phyloP scores from a whole-genome alignment of 2,329 filamentous ascomycete genomes.

The Xylariaceae sp. region DNA sequence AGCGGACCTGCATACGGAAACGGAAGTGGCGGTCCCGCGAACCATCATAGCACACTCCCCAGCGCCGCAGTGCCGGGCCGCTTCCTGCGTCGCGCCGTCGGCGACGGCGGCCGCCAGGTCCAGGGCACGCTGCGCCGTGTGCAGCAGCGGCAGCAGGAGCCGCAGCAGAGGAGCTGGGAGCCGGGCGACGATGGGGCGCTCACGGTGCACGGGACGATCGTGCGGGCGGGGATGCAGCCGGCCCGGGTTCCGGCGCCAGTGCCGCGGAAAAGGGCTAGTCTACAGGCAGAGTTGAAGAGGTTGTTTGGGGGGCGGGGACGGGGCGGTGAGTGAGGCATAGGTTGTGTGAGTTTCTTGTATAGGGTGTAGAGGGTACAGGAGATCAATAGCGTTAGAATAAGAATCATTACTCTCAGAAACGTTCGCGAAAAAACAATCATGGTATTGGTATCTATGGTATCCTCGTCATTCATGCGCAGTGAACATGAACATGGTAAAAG shows the following conservation, averaged over 20 bases:
- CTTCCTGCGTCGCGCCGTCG: conserved; percentile 7
- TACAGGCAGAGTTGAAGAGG: conserved; percentile 15
- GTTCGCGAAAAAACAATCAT: no score
- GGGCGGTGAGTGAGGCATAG: neutral
- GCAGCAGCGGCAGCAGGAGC: neutral
- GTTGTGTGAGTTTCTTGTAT: neutral
- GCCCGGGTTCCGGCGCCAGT: no score
- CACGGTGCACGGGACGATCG: no score
- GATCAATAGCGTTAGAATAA: no score
- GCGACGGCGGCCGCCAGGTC: neutral
- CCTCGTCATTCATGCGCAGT: no score
- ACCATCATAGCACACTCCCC: no score
- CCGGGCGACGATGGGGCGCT: conserved; percentile 1
- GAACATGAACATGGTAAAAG: no score
- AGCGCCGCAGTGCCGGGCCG: conserved; percentile 5
- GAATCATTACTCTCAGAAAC: no score
- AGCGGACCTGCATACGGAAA: no score
- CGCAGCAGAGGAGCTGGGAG: neutral
- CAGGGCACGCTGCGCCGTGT: neutral
- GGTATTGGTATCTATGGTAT: no score
- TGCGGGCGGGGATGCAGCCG: neutral
- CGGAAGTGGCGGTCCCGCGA: no score
- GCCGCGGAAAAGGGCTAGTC: conserved; percentile 9
- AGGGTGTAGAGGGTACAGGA: neutral
- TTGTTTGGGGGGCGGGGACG: conserved; percentile 2